Conservation (phyloP, 495 filamentous ascomycete species). For the Paragyromitra xinjiangensis region DNA sequence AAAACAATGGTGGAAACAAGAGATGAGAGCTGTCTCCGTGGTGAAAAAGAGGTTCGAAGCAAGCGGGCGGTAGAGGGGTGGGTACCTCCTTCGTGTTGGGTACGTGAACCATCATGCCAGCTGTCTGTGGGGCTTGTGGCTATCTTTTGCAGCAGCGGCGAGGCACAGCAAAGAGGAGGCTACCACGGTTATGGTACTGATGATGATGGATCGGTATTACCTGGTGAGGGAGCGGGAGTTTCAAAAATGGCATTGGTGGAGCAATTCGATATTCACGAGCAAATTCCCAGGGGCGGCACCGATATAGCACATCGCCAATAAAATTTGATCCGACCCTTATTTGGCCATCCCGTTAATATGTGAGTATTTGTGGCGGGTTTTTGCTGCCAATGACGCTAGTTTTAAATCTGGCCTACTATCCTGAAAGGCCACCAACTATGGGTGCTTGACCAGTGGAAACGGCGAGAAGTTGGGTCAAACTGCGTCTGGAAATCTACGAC, state of each 20-base stretch:
- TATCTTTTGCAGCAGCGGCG: neutral
- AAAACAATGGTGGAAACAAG: neutral
- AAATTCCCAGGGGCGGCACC: conserved; percentile 10
- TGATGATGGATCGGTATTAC: conserved; percentile 1
- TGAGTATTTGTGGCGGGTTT: conserved; percentile 18
- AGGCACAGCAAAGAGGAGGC: conserved; percentile 16
- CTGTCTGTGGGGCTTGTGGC: conserved; percentile 23
- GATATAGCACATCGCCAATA: conserved; percentile 20
- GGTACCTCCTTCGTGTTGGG: conserved; percentile 15
- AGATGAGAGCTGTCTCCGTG: conserved; percentile 3
- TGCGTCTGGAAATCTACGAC: conserved; percentile 1
- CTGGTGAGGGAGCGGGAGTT: neutral
- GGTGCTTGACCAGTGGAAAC: neutral
- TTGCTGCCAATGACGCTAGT: conserved; percentile 20
- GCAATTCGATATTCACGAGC: conserved; percentile 25
- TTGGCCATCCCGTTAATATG: conserved; percentile 29
- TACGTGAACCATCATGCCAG: conserved; percentile 9
- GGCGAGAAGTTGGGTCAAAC: neutral
- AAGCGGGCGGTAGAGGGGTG: conserved; percentile 20
- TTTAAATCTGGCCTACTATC: conserved; percentile 1
- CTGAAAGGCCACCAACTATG: neutral
- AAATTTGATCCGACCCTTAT: conserved; percentile 30
- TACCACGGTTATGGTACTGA: neutral
- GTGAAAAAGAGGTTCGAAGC: conserved; percentile 2
- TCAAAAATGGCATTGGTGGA: conserved; percentile 19